Percentiles rank a stretch among this genome's conserved stretches.
Evolutionary conservation across 2,329 filamentous ascomycete genomes (phyloP).

Genomic region (Botrytis galanthina): DNA sequence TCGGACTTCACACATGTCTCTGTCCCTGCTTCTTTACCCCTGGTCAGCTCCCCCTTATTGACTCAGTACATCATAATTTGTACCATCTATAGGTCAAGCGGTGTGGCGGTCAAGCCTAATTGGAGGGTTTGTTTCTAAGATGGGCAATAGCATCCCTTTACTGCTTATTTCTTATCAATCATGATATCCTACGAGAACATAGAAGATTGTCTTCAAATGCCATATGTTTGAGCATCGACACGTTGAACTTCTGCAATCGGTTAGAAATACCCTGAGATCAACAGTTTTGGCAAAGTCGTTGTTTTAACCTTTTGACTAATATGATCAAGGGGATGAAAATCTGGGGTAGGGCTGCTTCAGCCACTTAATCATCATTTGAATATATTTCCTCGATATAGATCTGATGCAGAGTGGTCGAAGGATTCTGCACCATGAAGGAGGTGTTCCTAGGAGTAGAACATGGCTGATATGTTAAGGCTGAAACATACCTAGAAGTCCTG

Average conservation of each 20-base stretch:
- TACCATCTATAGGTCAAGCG: background rate
- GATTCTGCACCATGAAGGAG: background rate
- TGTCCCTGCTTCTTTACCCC: background rate
- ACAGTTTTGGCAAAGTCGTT: background rate
- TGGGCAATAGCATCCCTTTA: background rate
- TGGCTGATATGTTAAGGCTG: background rate
- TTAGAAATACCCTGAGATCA: background rate
- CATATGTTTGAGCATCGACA: background rate
- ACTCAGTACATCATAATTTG: background rate
- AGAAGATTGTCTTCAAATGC: background rate
- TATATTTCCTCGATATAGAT: background rate
- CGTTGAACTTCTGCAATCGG: background rate
- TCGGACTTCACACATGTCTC: background rate
- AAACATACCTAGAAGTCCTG: background rate
- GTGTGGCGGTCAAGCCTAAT: slow-evolving; percentile 1
- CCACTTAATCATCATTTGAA: background rate
- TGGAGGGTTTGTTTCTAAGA: background rate
- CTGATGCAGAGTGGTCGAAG: background rate
- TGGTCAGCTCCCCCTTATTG: background rate
- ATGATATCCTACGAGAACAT: background rate
- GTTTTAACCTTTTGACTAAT: background rate
- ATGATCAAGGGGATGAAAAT: background rate
- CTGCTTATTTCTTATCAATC: background rate
- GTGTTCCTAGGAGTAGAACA: background rate
- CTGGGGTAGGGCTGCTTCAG: background rate